A percentile compares a stretch with the other conserved stretches of the same genome.
phyloP scores from a whole-genome alignment of 1,139 yeast genomes.

The Debaryomyces nepalensis region DNA sequence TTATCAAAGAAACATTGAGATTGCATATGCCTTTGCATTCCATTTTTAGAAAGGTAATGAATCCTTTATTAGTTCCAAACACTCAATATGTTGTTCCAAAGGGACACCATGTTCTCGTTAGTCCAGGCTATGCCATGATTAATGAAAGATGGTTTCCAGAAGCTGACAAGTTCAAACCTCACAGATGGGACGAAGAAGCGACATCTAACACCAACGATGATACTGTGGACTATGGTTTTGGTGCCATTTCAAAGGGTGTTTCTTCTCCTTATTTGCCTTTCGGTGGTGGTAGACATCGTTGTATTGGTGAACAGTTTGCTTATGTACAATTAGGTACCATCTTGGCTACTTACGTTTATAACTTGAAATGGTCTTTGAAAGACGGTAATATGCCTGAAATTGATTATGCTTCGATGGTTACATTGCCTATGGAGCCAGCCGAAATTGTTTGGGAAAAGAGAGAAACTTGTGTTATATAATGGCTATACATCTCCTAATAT shows the following conservation, averaged over 20 bases:
- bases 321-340: conserved; percentile 90
- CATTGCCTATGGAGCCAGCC: conserved; percentile 82
- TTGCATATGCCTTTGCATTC: conserved; percentile 97
- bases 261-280: conserved; percentile 94
- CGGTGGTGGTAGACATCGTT: conserved; percentile 99
- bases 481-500: not conserved
- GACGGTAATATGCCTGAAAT: conserved; percentile 69
- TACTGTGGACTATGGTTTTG: conserved; percentile 91
- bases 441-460: conserved; percentile 77
- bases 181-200: conserved; percentile 77
- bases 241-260: conserved; percentile 95
- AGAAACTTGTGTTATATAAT: conserved; percentile 34
- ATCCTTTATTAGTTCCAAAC: conserved; percentile 78
- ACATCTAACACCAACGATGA: conserved; percentile 40
- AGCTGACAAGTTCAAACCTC: conserved; percentile 73
- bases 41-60: conserved; percentile 86
- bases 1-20: conserved; percentile 91
- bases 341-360: conserved; percentile 74
- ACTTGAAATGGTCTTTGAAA: conserved; percentile 75
- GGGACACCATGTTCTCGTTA: conserved; percentile 87
- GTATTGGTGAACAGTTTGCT: conserved; percentile 99
- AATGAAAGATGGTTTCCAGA: conserved; percentile 79
- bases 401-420: conserved; percentile 93
- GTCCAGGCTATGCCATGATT: conserved; percentile 90
- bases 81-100: conserved; percentile 82